Percentiles rank a stretch among this genome's conserved stretches.
Evolutionary conservation across 2,329 filamentous ascomycete genomes (phyloP).

Genomic region (Pestalotiopsis fici): DNA sequence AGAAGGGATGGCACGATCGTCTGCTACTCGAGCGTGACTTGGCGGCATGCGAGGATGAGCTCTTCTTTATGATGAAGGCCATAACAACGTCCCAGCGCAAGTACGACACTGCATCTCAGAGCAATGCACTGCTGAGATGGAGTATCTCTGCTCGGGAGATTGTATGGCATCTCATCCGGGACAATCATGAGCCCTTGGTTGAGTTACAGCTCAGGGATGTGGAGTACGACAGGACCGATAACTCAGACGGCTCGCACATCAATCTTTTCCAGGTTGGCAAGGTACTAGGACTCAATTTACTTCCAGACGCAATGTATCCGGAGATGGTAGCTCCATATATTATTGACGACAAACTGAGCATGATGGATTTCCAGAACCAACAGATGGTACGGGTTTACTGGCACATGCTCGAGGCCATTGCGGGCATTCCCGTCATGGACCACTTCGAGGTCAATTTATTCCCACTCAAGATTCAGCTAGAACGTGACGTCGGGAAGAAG

Average conservation of each 20-base stretch:
- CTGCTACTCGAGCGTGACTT: conserved; percentile 88
- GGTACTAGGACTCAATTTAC: conserved; percentile 84
- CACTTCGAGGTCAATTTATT: conserved; percentile 94
- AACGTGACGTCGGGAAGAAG: conserved; percentile 88
- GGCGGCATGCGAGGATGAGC: conserved; percentile 86
- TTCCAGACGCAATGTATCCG: conserved; percentile 89
- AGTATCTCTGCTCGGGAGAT: conserved; percentile 94
- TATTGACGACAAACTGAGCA: conserved; percentile 60
- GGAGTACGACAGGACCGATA: conserved; percentile 93
- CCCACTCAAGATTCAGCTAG: conserved; percentile 90
- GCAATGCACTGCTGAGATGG: conserved; percentile 83
- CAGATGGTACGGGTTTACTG: conserved; percentile 95
- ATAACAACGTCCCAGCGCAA: conserved; percentile 95
- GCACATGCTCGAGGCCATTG: conserved; percentile 98
- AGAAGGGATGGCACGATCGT: conserved; percentile 87
- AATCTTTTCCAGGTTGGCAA: conserved; percentile 88
- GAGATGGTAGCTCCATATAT: conserved; percentile 93
- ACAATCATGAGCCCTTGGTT: conserved; percentile 82
- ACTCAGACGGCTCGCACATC: conserved; percentile 93
- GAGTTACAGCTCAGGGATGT: conserved; percentile 92
- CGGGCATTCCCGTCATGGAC: conserved; percentile 95
- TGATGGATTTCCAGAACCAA: conserved; percentile 58
- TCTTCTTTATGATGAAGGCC: conserved; percentile 99
- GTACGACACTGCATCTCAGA: conserved; percentile 71
- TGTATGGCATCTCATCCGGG: conserved; percentile 93